Conservation (phyloP, 2,329 filamentous ascomycete species). For the Botrytis sinoallii region DNA sequence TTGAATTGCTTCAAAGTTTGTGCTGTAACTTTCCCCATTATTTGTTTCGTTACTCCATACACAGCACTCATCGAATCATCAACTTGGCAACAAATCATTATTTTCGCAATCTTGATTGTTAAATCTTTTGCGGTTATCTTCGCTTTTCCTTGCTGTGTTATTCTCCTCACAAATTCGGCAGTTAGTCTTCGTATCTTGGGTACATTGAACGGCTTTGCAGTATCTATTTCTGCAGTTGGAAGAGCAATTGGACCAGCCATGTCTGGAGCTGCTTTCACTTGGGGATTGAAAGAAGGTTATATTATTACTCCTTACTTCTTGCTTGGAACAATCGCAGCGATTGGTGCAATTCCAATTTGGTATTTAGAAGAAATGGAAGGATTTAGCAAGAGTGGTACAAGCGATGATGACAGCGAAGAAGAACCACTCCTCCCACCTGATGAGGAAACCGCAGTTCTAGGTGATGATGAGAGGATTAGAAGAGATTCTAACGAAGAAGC, state of each 20-base stretch:
- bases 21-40: constrained; percentile 64
- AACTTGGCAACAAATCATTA: constrained; percentile 52
- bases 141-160: constrained; percentile 84
- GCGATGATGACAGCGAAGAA: constrained; percentile 35
- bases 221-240: constrained; percentile 76
- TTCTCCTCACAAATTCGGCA: constrained; percentile 86
- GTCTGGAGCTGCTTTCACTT: constrained; percentile 69
- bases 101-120: constrained; percentile 66
- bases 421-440: constrained; percentile 23
- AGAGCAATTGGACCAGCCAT: constrained; percentile 75
- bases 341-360: constrained; percentile 70
- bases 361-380: constrained; percentile 74
- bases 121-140: constrained; percentile 78
- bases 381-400: constrained; percentile 45
- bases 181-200: constrained; percentile 72
- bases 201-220: constrained; percentile 88
- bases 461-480: constrained; percentile 25
- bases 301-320: constrained; percentile 80
- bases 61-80: constrained; percentile 58
- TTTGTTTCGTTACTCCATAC: constrained; percentile 82
- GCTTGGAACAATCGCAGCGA: constrained; percentile 58
- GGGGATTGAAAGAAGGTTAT: constrained; percentile 72
- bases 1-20: constrained; percentile 69
- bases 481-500: constrained; percentile 31
- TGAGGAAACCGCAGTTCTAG: constrained; percentile 24